Evolutionary conservation across 2,329 filamentous ascomycete species (phyloP).

Genomic region (Endoconidiophora laricicola): DNA sequence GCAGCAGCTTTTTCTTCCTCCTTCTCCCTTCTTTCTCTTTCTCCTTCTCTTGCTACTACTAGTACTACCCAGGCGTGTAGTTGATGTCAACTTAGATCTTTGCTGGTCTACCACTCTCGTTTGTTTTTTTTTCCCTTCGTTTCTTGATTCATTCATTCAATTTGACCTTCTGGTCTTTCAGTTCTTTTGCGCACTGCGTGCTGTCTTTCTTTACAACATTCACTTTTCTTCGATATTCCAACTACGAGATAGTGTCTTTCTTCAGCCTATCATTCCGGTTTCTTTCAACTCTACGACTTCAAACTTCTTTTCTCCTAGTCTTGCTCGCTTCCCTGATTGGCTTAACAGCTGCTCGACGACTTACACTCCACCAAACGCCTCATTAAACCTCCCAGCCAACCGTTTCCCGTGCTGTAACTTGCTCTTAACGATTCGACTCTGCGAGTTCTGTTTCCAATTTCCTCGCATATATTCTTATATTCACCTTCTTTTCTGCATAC

Average conservation of each 20-base stretch:
- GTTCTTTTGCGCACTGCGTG: constrained; percentile 4
- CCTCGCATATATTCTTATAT: neutral
- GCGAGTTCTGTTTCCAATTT: neutral
- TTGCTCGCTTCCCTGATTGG: neutral
- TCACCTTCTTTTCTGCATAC: neutral
- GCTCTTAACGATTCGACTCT: neutral
- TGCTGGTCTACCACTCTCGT: neutral
- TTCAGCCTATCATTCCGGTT: neutral
- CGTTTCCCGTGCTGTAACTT: neutral
- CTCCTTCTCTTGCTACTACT: neutral
- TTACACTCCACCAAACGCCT: neutral
- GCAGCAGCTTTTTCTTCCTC: neutral
- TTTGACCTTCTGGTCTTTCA: neutral
- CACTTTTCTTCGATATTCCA: neutral
- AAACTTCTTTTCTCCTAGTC: neutral
- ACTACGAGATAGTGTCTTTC: neutral
- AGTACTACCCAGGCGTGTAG: neutral
- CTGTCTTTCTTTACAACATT: constrained; percentile 5
- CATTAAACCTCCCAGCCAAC: neutral
- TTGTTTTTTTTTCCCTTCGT: neutral
- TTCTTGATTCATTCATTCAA: neutral
- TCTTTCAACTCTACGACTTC: neutral
- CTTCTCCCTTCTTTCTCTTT: neutral
- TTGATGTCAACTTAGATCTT: neutral
- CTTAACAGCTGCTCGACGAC: neutral